A percentile compares a stretch with the other conserved stretches of the same genome.
Conservation (phyloP, 2,329 filamentous ascomycete genomes). For the Epichloe brachyelytri region DNA sequence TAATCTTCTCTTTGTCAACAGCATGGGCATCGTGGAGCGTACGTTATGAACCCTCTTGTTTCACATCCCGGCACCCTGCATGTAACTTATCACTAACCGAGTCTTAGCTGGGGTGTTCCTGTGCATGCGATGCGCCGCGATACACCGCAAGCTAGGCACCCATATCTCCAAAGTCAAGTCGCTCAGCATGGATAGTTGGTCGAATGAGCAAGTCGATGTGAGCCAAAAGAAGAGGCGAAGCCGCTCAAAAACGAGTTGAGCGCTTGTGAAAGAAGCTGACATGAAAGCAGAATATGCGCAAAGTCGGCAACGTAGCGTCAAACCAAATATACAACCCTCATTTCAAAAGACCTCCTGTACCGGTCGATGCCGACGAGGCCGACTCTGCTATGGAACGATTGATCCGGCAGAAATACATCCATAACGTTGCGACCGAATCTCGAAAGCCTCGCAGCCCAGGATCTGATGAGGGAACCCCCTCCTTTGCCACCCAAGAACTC, state of each 20-base stretch:
- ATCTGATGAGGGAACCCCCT: conserved; percentile 46
- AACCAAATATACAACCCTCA: conserved; percentile 86
- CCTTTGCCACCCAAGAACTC: conserved; percentile 51
- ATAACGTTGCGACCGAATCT: conserved; percentile 27
- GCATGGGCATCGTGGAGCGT: conserved; percentile 97
- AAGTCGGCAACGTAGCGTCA: conserved; percentile 71
- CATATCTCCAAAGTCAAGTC: conserved; percentile 99
- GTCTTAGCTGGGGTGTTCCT: conserved; percentile 77
- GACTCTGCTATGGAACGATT: conserved; percentile 93
- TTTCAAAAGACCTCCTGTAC: conserved; percentile 69
- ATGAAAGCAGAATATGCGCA: conserved; percentile 69
- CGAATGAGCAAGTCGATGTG: conserved; percentile 89
- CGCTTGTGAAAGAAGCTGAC: background rate
- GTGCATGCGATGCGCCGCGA: conserved; percentile 90
- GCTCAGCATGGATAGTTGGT: conserved; percentile 96
- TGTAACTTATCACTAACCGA: conserved; percentile 3
- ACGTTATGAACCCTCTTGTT: conserved; percentile 14
- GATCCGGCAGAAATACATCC: conserved; percentile 87
- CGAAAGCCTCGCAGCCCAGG: conserved; percentile 32
- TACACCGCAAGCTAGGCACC: conserved; percentile 93
- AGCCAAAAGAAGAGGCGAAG: conserved; percentile 18
- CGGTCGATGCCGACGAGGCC: conserved; percentile 81
- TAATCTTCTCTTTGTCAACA: conserved; percentile 26
- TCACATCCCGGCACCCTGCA: background rate
- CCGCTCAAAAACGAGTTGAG: background rate